These are phyloP conservation scores for Phytophthora meadii DNA, from an alignment of 352 stramenopile genomes.

Conservation along the genomic window DNA sequence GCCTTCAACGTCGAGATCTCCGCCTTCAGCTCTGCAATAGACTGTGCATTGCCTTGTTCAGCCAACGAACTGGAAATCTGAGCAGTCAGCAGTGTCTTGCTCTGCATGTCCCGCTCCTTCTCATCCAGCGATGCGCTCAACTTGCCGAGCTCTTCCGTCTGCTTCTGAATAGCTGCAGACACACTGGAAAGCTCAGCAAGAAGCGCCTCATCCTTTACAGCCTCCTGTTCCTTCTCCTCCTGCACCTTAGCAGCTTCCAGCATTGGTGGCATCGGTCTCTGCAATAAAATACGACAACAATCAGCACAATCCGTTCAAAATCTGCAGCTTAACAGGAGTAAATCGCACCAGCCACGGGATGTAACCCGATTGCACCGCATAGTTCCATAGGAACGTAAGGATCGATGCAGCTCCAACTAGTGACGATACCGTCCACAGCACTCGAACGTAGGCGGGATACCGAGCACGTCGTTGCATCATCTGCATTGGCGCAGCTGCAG, in stretches of 20 bases:
- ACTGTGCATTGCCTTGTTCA: conserved; percentile 61
- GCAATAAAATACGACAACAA: conserved; percentile 5
- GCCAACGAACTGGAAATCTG: conserved; percentile 57
- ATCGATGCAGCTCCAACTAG: conserved; percentile 75
- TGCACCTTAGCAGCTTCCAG: conserved; percentile 54
- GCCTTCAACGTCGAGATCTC: conserved; percentile 75
- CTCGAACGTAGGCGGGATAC: conserved; percentile 66
- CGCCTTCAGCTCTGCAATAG: conserved; percentile 72
- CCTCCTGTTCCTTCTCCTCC: conserved; percentile 60
- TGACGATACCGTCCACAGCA: conserved; percentile 77
- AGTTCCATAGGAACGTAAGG: conserved; percentile 80
- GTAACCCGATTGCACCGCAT: conserved; percentile 71
- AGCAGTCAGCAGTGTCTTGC: conserved; percentile 44
- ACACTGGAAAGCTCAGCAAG: conserved; percentile 53
- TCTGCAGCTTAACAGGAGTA: neutral
- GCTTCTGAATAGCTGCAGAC: conserved; percentile 65
- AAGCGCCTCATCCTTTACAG: conserved; percentile 59
- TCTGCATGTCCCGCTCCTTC: conserved; percentile 64
- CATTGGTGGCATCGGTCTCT: conserved; percentile 47
- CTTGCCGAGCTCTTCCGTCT: conserved; percentile 67
- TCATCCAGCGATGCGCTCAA: conserved; percentile 59
- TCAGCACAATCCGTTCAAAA: conserved; percentile 1
- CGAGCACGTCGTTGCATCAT: conserved; percentile 43
- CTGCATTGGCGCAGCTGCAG: conserved; percentile 53
- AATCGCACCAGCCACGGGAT: conserved; percentile 64